Conservation (phyloP, 768 basidiomycete species). For the Strobilomyces dryophilus region DNA sequence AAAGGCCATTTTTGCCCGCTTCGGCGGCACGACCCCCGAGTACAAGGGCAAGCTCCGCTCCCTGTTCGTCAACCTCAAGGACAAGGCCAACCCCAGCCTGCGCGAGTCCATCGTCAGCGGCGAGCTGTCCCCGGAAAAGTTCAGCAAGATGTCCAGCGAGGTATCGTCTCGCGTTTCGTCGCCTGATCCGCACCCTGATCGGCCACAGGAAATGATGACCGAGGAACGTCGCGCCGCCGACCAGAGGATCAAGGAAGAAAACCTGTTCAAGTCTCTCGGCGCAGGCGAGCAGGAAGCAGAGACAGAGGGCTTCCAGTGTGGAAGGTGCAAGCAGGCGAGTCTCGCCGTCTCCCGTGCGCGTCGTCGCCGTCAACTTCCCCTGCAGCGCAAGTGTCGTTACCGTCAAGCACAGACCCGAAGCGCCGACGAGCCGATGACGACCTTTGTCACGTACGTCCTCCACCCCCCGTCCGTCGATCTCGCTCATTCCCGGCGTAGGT, state of each 20-base stretch:
- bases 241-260: slow-evolving; percentile 75
- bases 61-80: slow-evolving; percentile 90
- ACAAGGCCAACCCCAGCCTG: slow-evolving; percentile 86
- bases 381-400: slow-evolving; percentile 80
- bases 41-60: slow-evolving; percentile 84
- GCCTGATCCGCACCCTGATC: not conserved
- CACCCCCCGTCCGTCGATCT: not conserved
- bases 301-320: slow-evolving; percentile 97
- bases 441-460: slow-evolving; percentile 75
- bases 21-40: slow-evolving; percentile 38
- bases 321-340: slow-evolving; percentile 83
- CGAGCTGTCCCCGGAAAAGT: slow-evolving; percentile 60
- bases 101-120: slow-evolving; percentile 85
- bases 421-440: slow-evolving; percentile 99
- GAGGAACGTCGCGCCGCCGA: slow-evolving; percentile 86
- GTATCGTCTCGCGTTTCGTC: slow-evolving; percentile 34
- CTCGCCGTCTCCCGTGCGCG: not conserved
- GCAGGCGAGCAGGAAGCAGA: slow-evolving; percentile 90
- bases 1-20: slow-evolving; percentile 49
- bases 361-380: not conserved
- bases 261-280: slow-evolving; percentile 86
- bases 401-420: slow-evolving; percentile 96
- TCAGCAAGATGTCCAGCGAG: slow-evolving; percentile 79
- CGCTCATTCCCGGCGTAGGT: slow-evolving; percentile 34
- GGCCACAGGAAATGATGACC: slow-evolving; percentile 85